Percentiles rank a stretch among this genome's conserved stretches.
Evolutionary conservation across 371 early-diverging fungal species (phyloP).

Genomic region (Catenaria anguillulae): DNA sequence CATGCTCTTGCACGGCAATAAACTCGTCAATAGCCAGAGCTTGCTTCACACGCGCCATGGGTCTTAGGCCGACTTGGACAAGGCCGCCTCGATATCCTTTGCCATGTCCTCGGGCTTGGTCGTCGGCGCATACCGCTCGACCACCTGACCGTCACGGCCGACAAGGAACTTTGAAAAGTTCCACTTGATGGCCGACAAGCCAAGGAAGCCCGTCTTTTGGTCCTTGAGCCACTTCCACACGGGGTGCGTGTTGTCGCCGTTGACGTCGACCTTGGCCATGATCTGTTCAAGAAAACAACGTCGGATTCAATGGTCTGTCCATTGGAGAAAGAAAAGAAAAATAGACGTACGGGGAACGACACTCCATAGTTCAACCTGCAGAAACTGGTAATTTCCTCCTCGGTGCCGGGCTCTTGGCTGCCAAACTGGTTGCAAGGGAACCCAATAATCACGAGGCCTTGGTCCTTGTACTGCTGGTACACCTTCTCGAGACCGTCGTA

Average conservation of each 20-base stretch:
- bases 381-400: slow-evolving; percentile 47
- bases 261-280: slow-evolving; percentile 71
- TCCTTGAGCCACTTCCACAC: slow-evolving; percentile 58
- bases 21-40: no score
- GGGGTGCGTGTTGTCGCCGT: slow-evolving; percentile 54
- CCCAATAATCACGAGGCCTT: slow-evolving; percentile 56
- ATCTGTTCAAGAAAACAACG: slow-evolving; percentile 65
- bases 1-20: no score
- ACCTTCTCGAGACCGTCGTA: slow-evolving; percentile 67
- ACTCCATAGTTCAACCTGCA: slow-evolving; percentile 54
- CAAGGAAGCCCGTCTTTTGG: slow-evolving; percentile 41
- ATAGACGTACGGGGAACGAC: slow-evolving; percentile 65
- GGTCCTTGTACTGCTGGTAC: slow-evolving; percentile 59
- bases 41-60: no score
- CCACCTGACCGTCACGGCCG: slow-evolving; percentile 47
- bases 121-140: slow-evolving; percentile 43
- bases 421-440: slow-evolving; percentile 20
- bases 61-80: neutral
- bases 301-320: slow-evolving; percentile 29
- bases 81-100: slow-evolving; percentile 22
- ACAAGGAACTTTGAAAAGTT: slow-evolving; percentile 49
- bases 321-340: neutral
- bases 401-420: slow-evolving; percentile 51
- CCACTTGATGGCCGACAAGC: slow-evolving; percentile 29
- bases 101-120: slow-evolving; percentile 37